Percentiles rank a stretch among this genome's conserved stretches.
Conservation (phyloP, 2,329 filamentous ascomycete genomes). For the Diaporthe eres region DNA sequence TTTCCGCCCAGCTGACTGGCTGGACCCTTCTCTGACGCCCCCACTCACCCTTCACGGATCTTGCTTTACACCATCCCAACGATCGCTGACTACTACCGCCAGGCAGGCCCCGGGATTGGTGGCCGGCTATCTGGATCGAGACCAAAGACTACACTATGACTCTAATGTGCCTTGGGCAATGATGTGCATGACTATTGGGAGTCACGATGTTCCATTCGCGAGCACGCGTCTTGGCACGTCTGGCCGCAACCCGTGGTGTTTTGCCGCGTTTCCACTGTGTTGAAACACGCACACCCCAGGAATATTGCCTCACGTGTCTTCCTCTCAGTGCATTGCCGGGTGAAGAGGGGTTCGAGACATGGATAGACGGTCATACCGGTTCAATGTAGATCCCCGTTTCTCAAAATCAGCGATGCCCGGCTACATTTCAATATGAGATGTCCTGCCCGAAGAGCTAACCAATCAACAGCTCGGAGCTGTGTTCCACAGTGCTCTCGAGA, state of each 20-base stretch:
- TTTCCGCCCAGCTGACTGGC: neutral
- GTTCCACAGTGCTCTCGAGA: too few species aligned
- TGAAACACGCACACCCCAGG: neutral
- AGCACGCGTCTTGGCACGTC: neutral
- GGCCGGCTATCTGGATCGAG: neutral
- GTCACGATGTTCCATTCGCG: conserved; percentile 25
- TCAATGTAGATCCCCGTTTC: neutral
- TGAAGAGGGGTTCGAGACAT: neutral
- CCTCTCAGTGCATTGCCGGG: neutral
- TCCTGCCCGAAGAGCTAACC: too few species aligned
- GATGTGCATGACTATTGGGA: conserved; percentile 31
- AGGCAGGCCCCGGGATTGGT: conserved; percentile 12
- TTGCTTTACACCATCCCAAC: conserved; percentile 7
- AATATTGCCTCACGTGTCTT: neutral
- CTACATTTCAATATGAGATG: too few species aligned
- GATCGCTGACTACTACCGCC: conserved; percentile 1
- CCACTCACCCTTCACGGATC: conserved; percentile 13
- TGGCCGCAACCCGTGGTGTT: neutral
- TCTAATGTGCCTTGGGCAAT: conserved; percentile 15
- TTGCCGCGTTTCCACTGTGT: neutral
- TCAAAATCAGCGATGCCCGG: neutral
- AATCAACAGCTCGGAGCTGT: too few species aligned
- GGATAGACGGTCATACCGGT: neutral
- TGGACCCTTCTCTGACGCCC: conserved; percentile 9
- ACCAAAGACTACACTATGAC: neutral